phyloP scores from a whole-genome alignment of 2,329 filamentous ascomycete species.

The Lasiodiplodia theobromae region DNA sequence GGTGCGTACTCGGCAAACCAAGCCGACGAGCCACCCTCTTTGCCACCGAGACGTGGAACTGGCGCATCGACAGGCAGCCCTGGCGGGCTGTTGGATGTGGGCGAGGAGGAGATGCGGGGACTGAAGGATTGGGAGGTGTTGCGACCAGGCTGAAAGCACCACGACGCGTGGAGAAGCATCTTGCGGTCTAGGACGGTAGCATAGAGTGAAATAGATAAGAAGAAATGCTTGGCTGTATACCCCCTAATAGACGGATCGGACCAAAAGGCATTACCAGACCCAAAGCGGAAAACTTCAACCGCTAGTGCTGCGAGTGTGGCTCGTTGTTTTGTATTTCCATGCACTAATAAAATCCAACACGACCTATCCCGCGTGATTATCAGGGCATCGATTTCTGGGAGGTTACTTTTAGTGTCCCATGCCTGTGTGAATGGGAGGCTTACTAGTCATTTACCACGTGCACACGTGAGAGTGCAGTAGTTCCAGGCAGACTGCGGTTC shows the following conservation, averaged over 20 bases:
- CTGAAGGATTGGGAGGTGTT: conserved; percentile 50
- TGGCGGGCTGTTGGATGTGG: conserved; percentile 42
- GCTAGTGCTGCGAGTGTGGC: neutral
- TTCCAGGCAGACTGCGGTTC: neutral
- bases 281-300: neutral
- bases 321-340: neutral
- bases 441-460: neutral
- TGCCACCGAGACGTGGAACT: conserved; percentile 31
- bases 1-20: neutral
- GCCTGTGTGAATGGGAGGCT: neutral
- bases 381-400: neutral
- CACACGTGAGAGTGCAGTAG: neutral
- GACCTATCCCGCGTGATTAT: neutral
- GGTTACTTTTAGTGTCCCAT: neutral
- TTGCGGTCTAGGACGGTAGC: neutral
- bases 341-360: neutral
- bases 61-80: neutral
- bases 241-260: neutral
- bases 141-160: conserved; percentile 34
- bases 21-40: conserved; percentile 5
- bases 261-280: neutral
- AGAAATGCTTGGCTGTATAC: neutral
- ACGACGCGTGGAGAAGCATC: neutral
- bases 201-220: neutral
- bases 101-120: conserved; percentile 40